Evolutionary conservation across 2,329 filamentous ascomycete species (phyloP).

Genomic region (Paramyrothecium sp.): DNA sequence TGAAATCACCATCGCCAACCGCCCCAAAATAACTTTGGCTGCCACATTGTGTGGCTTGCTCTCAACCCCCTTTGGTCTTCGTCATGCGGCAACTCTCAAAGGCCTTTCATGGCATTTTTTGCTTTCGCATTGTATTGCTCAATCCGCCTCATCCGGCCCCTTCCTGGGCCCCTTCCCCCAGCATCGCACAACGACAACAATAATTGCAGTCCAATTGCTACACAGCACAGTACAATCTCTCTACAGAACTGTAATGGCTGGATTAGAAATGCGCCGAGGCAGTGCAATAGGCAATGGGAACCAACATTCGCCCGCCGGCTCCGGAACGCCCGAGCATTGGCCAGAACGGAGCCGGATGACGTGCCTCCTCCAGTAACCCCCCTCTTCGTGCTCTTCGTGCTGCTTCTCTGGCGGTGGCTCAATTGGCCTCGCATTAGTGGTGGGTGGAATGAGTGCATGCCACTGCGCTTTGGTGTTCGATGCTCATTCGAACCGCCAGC

Average conservation of each 20-base stretch:
- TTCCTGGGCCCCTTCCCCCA: neutral
- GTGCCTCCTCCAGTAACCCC: neutral
- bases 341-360: neutral
- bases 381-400: neutral
- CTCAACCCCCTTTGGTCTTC: neutral
- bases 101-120: too few species aligned
- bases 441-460: neutral
- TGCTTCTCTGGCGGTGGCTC: neutral
- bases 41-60: neutral
- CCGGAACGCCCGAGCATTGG: neutral
- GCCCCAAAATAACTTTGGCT: constrained; percentile 1
- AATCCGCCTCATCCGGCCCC: neutral
- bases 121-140: too few species aligned
- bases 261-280: neutral
- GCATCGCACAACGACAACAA: neutral
- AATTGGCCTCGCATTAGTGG: neutral
- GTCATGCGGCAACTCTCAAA: neutral
- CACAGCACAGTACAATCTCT: neutral
- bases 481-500: too few species aligned
- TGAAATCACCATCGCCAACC: neutral
- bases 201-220: neutral
- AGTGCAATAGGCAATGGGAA: neutral
- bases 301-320: neutral
- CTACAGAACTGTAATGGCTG: too few species aligned
- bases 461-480: too few species aligned